Evolutionary conservation across 2,329 filamentous ascomycete species (phyloP), one percentile per base, ranked within the genome.

Genomic region (Dactylellina sp.): DNA sequence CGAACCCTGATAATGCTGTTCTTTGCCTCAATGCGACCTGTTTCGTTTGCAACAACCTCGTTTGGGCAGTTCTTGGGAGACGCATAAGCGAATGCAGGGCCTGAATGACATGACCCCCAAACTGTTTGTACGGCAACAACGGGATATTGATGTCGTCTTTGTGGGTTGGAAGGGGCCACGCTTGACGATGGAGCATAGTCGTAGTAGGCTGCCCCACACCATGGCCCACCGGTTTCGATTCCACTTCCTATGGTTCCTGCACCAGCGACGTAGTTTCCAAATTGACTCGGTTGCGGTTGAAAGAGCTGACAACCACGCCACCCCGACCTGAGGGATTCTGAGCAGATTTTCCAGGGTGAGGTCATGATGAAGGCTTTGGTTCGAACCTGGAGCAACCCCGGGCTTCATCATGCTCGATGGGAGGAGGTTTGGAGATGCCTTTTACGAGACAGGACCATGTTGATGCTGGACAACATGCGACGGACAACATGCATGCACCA

Each of bases 21-120:
- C 37, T 50, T 59, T 71, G 46, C 50, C 66, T 50, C 35, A 64
- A 63, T 71, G 59, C 68, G 68, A 72, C 40, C 12, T 52, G 42
- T 53, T 65, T 46, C 60, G 52, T 72, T 72, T 55, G 53, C 47
- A 20, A 16, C 28, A 35, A 42, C 14, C 55, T 61, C 68, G 24
- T 61, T 72, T 72, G 46, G 68, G 68, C 44, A 72, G 68, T 64
- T 72, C 68, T 72, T 56, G 16, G 25, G 68, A 72, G 68, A 72
- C 59, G 60, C 53, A 65, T 72, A 65, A 72, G 68, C 68, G 68
- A 72, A 53, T 22, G 53, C 68, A 65, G 68, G 66, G 53, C 40
- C 60, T 25, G 24, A 32, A 50, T 28, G 52, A 53, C 35, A 50
- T 28, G 47, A 59, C 42, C 50, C 42, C 46, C 63, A 49, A 65